Base-by-base conservation (phyloP, 2,329 filamentous ascomycete genomes). In the Aspergillus ruber region DNA sequence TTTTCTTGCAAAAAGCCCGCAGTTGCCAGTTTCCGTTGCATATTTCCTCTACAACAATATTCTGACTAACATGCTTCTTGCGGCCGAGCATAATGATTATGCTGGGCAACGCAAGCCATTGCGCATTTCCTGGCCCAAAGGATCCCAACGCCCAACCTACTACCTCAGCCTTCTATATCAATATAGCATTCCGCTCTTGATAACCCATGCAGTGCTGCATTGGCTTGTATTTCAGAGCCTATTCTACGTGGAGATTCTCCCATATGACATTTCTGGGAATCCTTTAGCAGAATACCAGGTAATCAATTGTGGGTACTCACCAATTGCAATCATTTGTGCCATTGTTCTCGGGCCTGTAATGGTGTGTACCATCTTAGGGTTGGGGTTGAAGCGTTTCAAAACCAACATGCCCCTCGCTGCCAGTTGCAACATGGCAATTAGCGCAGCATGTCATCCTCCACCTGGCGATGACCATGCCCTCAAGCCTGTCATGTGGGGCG, bases 151-250 rank as follows among this genome's bases (percentile, higher is more conserved):
- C 3, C 68, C 66, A 0, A 72, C 64, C 1, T 75, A 74, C 49
- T 74, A 67, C 43, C 65, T 77, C 4, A 65, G 61, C 1, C 57
- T 78, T 1, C 74, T 73, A 0, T 67, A 70, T 15, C 61, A 60
- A 3, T 77, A 72, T 36, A 63, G 64, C 0, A 29, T 74, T 0
- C 71, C 73, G 0, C 54, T 76, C 1, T 55, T 70, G 1, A 44
- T 55, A 0, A 52, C 51, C 2, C 66, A 62, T 1, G 61, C 58
- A 0, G 1, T 71, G 0, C 55, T 76, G 43, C 72, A 76, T 50
- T 77, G 73, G 73, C 59, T 76, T 8, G 55, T 74, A 4, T 77
- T 71, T 1, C 70, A 74, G 50, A 68, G 67, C 23, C 50, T 74
- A 3, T 76, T 74, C 54, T 52, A 49, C 6, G 50, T 55, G 1